Percentiles rank a stretch among this genome's conserved stretches.
These are phyloP conservation scores for Eucalyptus regnans DNA, from an alignment of 345 rosid species.

Conservation along the genomic window DNA sequence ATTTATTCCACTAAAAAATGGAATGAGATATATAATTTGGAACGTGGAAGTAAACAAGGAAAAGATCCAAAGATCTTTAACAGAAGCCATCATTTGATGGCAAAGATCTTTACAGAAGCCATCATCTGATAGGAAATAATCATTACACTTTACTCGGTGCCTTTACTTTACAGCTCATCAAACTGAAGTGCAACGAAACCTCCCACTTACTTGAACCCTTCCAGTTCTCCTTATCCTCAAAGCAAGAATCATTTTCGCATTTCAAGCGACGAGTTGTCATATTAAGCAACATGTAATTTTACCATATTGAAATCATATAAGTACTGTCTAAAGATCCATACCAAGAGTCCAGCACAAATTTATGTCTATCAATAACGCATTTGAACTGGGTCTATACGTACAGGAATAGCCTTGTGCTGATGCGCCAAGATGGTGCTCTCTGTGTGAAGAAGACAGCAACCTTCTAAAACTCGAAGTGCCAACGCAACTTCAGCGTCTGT, in stretches of 20 bases:
- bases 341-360: neutral
- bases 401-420: conserved; percentile 70
- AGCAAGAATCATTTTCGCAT: neutral
- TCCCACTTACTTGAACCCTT: neutral
- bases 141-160: neutral
- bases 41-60: neutral
- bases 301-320: neutral
- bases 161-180: neutral
- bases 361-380: too few species aligned
- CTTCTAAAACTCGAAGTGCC: conserved; percentile 90
- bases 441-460: conserved; percentile 83
- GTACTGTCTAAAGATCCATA: neutral
- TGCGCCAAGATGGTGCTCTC: conserved; percentile 84
- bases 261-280: neutral
- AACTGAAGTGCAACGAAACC: neutral
- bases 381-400: neutral
- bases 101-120: neutral
- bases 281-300: neutral
- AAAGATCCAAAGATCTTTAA: neutral
- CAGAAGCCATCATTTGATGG: neutral
- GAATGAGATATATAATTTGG: neutral
- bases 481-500: conserved; percentile 72
- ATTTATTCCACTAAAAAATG: neutral
- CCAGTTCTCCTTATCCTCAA: neutral
- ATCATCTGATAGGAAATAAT: neutral